Percentiles rank a stretch among this genome's conserved stretches.
Conservation (phyloP, 1,139 yeast genomes). For the Pichia sp. region DNA sequence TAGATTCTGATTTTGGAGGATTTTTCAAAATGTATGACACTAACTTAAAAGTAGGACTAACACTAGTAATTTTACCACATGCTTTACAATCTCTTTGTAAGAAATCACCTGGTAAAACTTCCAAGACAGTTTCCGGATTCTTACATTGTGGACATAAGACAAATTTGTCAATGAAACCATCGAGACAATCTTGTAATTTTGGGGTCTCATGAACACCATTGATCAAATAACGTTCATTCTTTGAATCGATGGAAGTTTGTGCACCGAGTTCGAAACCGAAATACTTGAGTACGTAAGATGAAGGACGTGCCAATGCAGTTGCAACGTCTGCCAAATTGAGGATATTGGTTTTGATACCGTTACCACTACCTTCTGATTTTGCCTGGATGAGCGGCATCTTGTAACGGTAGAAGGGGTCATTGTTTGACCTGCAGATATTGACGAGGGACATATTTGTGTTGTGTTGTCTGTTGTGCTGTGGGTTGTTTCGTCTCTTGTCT, state of each 20-base stretch:
- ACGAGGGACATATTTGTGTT: conserved; percentile 60
- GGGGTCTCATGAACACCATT: conserved; percentile 92
- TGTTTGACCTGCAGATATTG: conserved; percentile 94
- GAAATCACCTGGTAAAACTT: conserved; percentile 68
- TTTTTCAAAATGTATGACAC: conserved; percentile 84
- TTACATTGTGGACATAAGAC: conserved; percentile 93
- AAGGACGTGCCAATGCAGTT: conserved; percentile 89
- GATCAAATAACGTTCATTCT: conserved; percentile 79
- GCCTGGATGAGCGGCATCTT: conserved; percentile 98
- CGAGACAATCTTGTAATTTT: conserved; percentile 89
- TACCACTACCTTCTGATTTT: conserved; percentile 98
- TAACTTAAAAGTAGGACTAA: conserved; percentile 84
- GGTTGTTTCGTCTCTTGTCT: no score
- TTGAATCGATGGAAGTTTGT: conserved; percentile 75
- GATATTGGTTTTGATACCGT: conserved; percentile 96
- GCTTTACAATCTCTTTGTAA: conserved; percentile 96
- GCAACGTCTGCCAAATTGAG: conserved; percentile 90
- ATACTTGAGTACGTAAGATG: conserved; percentile 84
- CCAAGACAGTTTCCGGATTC: conserved; percentile 95
- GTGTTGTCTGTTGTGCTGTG: background rate
- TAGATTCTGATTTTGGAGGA: conserved; percentile 68
- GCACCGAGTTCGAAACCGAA: conserved; percentile 98
- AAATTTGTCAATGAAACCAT: conserved; percentile 87
- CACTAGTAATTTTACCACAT: conserved; percentile 83
- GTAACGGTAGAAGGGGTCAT: conserved; percentile 98